Evolutionary conservation across 768 basidiomycete genomes (phyloP).

Genomic region (Mycena kentingensis): DNA sequence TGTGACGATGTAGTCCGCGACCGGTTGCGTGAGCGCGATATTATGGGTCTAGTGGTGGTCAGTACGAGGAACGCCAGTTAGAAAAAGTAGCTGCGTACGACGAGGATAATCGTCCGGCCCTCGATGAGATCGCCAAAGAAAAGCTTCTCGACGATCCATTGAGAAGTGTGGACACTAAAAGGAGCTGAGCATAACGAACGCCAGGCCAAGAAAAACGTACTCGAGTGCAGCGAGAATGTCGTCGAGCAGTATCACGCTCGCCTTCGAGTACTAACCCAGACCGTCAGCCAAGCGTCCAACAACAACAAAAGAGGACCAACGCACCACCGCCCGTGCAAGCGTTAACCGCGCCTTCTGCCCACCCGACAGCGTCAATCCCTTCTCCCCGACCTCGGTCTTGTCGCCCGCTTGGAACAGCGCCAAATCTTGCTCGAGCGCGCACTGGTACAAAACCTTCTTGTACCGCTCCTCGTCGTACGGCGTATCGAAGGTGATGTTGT

Average conservation of each 20-base stretch:
- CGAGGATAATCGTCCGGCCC: conserved; percentile 45
- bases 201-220: conserved; percentile 35
- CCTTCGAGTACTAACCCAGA: conserved; percentile 48
- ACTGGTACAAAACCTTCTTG: conserved; percentile 63
- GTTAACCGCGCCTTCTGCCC: conserved; percentile 51
- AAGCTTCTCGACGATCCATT: conserved; percentile 53
- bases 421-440: conserved; percentile 73
- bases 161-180: conserved; percentile 46
- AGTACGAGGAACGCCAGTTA: not conserved
- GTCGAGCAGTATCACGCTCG: conserved; percentile 62
- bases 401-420: conserved; percentile 69
- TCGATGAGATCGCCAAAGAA: conserved; percentile 44
- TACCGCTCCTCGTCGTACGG: conserved; percentile 77
- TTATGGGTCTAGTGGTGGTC: conserved; percentile 46
- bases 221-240: conserved; percentile 29
- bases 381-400: conserved; percentile 70
- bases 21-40: conserved; percentile 42
- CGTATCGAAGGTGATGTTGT: conserved; percentile 65
- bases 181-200: conserved; percentile 28
- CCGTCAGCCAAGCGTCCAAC: conserved; percentile 25
- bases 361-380: conserved; percentile 39
- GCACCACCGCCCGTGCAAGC: conserved; percentile 43
- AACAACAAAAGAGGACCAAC: not conserved
- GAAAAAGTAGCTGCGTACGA: conserved; percentile 35
- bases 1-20: conserved; percentile 48